Evolutionary conservation across 176 grass and related monocot species (phyloP), one percentile per base, ranked within the genome.

Genomic region (Puya raimondii): DNA sequence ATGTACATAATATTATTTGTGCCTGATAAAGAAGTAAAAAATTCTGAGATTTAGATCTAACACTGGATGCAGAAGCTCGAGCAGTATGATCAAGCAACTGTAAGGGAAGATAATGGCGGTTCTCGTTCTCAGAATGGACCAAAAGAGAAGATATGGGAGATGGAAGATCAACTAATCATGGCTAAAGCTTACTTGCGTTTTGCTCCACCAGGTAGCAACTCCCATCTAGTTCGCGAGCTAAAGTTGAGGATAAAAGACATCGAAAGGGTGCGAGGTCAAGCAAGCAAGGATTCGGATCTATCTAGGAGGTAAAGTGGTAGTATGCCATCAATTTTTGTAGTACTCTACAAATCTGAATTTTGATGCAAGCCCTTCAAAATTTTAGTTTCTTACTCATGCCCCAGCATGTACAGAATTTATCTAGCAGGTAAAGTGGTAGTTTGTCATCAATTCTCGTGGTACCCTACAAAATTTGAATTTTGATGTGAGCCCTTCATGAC

Each of bases 131-230:
- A 74, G 29, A 51, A 78, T 13, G 67, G 47, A 64, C 79, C 76
- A 51, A 87, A 67, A 58, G 64, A 81, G 51, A 96, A 85, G 64
- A 87, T 96, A 79, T 89, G 81, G 88, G 76, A 81, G 70, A 92
- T 92, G 88, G 84, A 92, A 76, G 89, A 92, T 52, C 93, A 88
- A 53, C 61, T 92, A 63, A 85, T 97, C 25, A 75, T 90, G 84
- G 89, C 86, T 12, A 88, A 73, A 27, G 80, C 82, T 9, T 97
- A 88, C 59, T 68, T 97, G 78, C 79, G 81, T 15, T 92, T 88
- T 72, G 80, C 79, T 76, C 76, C 89, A 65, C 16, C 50, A 14
- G 68, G 72, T 72, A 84, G 86, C 56, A 87, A 80, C 17, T 47
- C 69, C 1, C 84, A 85, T 74, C 66, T 97, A 9, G 71, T 84